Evolutionary conservation across 352 stramenopile species (phyloP).

Genomic region (Phytopythium kandeliae): DNA sequence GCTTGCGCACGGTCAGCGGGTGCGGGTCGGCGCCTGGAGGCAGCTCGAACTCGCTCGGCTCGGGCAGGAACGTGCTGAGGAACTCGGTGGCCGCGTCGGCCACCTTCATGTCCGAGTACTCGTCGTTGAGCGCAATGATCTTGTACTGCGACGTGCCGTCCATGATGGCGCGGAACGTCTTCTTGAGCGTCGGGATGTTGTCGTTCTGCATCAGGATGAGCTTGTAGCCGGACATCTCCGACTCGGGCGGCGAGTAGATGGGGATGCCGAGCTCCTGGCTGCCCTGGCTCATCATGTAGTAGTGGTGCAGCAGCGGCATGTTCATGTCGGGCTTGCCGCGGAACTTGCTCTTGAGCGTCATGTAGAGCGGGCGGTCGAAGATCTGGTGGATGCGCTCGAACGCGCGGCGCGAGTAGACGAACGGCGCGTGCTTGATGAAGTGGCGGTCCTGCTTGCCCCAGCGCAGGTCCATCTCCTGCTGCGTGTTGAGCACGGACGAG

Average conservation of each 20-base stretch:
- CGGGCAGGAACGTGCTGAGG: conserved; percentile 59
- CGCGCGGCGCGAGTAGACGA: conserved; percentile 79
- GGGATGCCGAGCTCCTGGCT: conserved; percentile 75
- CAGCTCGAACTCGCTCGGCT: conserved; percentile 63
- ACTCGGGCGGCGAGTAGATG: conserved; percentile 57
- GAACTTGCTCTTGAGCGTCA: conserved; percentile 84
- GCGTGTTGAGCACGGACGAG: conserved; percentile 82
- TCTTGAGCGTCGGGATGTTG: conserved; percentile 66
- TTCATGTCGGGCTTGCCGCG: conserved; percentile 85
- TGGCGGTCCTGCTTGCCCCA: conserved; percentile 73
- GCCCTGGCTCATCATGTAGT: conserved; percentile 84
- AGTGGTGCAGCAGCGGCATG: conserved; percentile 82
- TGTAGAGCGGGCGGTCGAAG: conserved; percentile 76
- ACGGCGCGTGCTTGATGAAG: conserved; percentile 88
- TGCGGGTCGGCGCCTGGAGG: conserved; percentile 25
- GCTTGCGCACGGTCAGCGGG: conserved; percentile 60
- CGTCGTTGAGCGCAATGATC: conserved; percentile 84
- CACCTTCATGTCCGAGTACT: conserved; percentile 80
- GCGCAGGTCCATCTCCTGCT: conserved; percentile 82
- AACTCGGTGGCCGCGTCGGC: conserved; percentile 68
- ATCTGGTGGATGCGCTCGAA: conserved; percentile 87
- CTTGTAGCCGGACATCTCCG: conserved; percentile 83
- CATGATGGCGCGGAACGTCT: conserved; percentile 62
- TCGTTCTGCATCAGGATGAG: conserved; percentile 81
- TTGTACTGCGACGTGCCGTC: conserved; percentile 59